These are phyloP conservation scores for Aspergillus vadensis DNA, from an alignment of 2,329 filamentous ascomycete genomes.

Conservation along the genomic window DNA sequence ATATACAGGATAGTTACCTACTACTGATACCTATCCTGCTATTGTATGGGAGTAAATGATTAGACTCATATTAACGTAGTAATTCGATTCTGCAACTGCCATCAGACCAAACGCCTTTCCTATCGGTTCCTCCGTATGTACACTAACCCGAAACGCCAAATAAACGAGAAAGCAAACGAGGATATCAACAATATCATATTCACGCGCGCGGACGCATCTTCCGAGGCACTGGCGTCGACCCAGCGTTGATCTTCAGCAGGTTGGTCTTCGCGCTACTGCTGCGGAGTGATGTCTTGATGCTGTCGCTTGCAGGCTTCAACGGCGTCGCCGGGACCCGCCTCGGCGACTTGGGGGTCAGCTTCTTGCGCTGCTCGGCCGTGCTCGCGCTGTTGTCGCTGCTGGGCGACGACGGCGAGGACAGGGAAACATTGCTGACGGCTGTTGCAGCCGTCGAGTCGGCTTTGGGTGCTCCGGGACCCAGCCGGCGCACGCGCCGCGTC, in stretches of 20 bases:
- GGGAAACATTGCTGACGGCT: constrained; percentile 1
- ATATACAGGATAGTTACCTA: too few relatives aligned
- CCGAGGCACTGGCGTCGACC: constrained; percentile 39
- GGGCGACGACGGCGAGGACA: constrained; percentile 21
- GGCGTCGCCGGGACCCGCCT: constrained; percentile 23
- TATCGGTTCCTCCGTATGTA: too few relatives aligned
- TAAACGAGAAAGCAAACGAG: too few relatives aligned
- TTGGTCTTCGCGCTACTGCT: constrained; percentile 29
- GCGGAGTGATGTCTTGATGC: constrained; percentile 18
- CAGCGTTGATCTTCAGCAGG: constrained; percentile 36
- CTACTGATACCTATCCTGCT: too few relatives aligned
- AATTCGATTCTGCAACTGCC: too few relatives aligned
- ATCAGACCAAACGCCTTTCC: too few relatives aligned
- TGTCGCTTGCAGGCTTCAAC: constrained; percentile 27
- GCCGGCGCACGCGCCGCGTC: constrained; percentile 35
- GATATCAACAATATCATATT: constrained; percentile 13
- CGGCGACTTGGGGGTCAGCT: constrained; percentile 38
- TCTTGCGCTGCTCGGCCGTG: constrained; percentile 35
- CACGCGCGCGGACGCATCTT: constrained; percentile 34
- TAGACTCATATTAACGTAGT: too few relatives aligned
- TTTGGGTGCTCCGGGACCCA: constrained; percentile 27
- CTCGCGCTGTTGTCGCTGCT: constrained; percentile 9
- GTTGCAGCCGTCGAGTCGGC: constrained; percentile 23
- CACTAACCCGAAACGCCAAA: neutral
- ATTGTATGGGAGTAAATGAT: too few relatives aligned